Base-by-base conservation (phyloP, 176 grass and related monocot species). In the Miscanthus lutarioriparius region DNA sequence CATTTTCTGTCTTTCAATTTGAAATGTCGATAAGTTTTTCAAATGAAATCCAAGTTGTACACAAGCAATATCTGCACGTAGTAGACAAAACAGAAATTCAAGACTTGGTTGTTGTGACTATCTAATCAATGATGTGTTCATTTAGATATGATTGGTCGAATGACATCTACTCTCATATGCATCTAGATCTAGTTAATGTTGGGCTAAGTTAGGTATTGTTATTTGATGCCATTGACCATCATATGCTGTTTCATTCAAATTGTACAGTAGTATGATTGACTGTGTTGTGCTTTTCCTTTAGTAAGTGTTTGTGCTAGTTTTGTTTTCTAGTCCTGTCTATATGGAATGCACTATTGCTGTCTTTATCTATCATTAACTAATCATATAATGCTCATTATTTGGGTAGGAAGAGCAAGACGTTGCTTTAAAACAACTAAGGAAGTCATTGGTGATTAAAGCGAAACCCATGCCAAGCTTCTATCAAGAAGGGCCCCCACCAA, bases 391-490 rank as follows among this genome's bases (percentile, higher is more conserved):
- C 66, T 93, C 65, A 47, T 67, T 75, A 82, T 78, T 40, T 67
- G 11, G 66, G 30, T 86, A 98, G 96, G 96, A 95, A 87, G 96
- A 98, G 77, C 85, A 98, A 93, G 96, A 98, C 43, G 49, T 86
- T 6, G 88, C 96, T 83, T 83, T 98, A 79, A 98, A 89, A 79
- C 85, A 98, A 88, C 77, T 98, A 78, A 92, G 96, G 70, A 95
- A 95, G 74, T 91, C 85, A 11, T 80, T 98, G 87, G 85, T 84
- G 45, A 88, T 92, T 70, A 91, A 64, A 79, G 96, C 96, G 85
- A 98, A 93, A 66, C 96, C 96, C 59, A 89, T 98, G 77, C 96
- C 96, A 48, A 95, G 86, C 87, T 98, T 98, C 89, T 98, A 98
- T 71, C 93, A 95, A 58, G 96, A 98, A 75, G 92, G 92, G 0